Evolutionary conservation across 2,329 filamentous ascomycete species (phyloP).

Genomic region (Fusarium paranaense): DNA sequence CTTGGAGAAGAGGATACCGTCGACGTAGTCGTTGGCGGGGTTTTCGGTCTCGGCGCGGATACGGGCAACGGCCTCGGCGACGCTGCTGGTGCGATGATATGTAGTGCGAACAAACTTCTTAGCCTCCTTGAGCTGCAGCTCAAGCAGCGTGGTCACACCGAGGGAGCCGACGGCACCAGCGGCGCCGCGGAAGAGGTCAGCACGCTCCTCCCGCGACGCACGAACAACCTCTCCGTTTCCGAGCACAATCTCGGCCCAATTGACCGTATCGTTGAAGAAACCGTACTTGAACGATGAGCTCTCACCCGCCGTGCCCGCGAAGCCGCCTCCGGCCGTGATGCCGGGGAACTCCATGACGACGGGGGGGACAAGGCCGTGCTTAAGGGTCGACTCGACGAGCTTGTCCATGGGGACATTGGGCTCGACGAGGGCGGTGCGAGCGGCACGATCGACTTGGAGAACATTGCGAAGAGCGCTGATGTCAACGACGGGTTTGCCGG

Average conservation of each 20-base stretch:
- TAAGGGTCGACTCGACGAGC: conserved; percentile 68
- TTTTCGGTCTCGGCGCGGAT: conserved; percentile 58
- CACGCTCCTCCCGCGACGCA: conserved; percentile 64
- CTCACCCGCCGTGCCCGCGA: conserved; percentile 74
- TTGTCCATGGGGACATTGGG: conserved; percentile 77
- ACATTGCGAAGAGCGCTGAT: conserved; percentile 75
- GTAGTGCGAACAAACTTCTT: conserved; percentile 67
- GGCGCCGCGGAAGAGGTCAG: conserved; percentile 73
- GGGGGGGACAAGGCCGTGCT: conserved; percentile 68
- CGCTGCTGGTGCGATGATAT: conserved; percentile 61
- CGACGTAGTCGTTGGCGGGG: conserved; percentile 70
- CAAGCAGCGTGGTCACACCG: conserved; percentile 73
- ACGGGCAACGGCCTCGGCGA: conserved; percentile 51
- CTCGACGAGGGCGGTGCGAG: conserved; percentile 71
- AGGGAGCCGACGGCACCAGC: conserved; percentile 76
- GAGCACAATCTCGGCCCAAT: conserved; percentile 73
- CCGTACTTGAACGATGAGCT: conserved; percentile 76
- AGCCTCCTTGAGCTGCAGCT: conserved; percentile 68
- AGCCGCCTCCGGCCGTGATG: conserved; percentile 76
- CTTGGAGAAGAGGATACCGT: conserved; percentile 72
- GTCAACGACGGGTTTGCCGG: conserved; percentile 69
- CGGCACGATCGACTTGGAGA: conserved; percentile 65
- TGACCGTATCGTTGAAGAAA: conserved; percentile 72
- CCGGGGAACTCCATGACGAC: conserved; percentile 79
- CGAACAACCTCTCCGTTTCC: conserved; percentile 68